These are phyloP conservation scores for Cucumis hystrix DNA, from an alignment of 306 rosid species.

Conservation along the genomic window DNA sequence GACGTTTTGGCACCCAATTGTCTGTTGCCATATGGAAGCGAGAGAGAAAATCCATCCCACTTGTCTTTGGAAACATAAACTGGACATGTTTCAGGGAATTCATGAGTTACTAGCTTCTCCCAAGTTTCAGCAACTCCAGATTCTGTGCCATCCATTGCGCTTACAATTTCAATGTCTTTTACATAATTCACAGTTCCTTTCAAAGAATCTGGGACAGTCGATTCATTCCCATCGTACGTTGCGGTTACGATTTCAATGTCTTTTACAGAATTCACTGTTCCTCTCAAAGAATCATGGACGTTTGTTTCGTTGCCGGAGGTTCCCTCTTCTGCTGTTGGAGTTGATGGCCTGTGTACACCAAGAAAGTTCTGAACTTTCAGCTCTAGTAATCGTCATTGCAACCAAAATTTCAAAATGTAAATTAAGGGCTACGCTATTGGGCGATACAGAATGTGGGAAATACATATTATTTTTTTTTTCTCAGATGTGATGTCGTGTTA, in stretches of 20 bases:
- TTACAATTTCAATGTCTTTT: background rate
- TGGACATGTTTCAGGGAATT: slow-evolving; percentile 31
- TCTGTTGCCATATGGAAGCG: slow-evolving; percentile 26
- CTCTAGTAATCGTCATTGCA: background rate
- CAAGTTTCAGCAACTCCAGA: slow-evolving; percentile 51
- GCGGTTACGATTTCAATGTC: background rate
- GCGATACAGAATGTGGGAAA: background rate
- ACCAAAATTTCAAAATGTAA: background rate
- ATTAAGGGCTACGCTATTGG: background rate
- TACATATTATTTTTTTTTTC: background rate
- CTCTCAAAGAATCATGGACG: slow-evolving; percentile 16
- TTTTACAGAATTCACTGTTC: background rate
- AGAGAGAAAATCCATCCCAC: slow-evolving; percentile 25
- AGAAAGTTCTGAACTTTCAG: background rate
- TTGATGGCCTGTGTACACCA: slow-evolving; percentile 31
- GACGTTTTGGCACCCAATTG: slow-evolving; percentile 47
- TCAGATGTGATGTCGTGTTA: background rate
- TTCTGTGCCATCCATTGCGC: slow-evolving; percentile 24
- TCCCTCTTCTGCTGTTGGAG: slow-evolving; percentile 23
- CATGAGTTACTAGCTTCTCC: slow-evolving; percentile 56
- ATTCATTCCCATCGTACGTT: slow-evolving; percentile 20
- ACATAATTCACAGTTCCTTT: background rate
- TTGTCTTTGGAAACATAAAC: slow-evolving; percentile 26
- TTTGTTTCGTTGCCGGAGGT: slow-evolving; percentile 23
- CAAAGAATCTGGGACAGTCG: slow-evolving; percentile 19